A percentile compares a stretch with the other conserved stretches of the same genome.
Evolutionary conservation across 495 filamentous ascomycete species (phyloP).

Genomic region (Hypoxylon crocopeplum): DNA sequence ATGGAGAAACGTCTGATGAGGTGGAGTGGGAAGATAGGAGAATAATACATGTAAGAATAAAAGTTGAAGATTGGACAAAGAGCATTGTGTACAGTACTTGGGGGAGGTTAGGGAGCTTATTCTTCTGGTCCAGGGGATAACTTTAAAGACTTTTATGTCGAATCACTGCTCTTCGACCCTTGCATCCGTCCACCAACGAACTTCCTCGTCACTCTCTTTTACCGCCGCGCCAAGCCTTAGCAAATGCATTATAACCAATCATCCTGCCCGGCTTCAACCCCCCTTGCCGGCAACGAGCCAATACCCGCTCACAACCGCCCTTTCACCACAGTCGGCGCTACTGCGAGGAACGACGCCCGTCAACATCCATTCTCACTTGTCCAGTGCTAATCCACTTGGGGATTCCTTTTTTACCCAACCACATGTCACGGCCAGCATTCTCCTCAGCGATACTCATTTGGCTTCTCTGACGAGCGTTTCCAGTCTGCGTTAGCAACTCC

Average conservation of each 20-base stretch:
- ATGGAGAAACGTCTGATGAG: slow-evolving; percentile 29
- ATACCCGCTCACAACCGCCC: slow-evolving; percentile 21
- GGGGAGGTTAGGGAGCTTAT: not conserved
- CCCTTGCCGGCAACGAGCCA: slow-evolving; percentile 35
- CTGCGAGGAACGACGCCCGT: slow-evolving; percentile 41
- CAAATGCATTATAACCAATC: slow-evolving; percentile 36
- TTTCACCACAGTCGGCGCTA: slow-evolving; percentile 40
- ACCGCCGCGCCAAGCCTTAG: slow-evolving; percentile 38
- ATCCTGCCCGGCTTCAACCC: slow-evolving; percentile 23
- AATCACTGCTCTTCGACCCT: slow-evolving; percentile 29
- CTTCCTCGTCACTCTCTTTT: slow-evolving; percentile 39
- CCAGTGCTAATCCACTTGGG: slow-evolving; percentile 33
- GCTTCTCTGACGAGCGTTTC: not conserved
- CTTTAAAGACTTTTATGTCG: slow-evolving; percentile 15
- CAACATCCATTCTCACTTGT: slow-evolving; percentile 40
- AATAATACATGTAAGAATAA: not conserved
- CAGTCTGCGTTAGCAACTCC: not conserved
- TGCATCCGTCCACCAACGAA: slow-evolving; percentile 39
- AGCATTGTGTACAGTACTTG: slow-evolving; percentile 8
- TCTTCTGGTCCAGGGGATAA: slow-evolving; percentile 1
- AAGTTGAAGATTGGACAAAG: not conserved
- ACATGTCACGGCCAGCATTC: slow-evolving; percentile 20
- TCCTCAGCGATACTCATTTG: slow-evolving; percentile 4
- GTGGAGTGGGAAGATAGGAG: slow-evolving; percentile 1
- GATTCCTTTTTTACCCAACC: slow-evolving; percentile 30